Percentiles rank a stretch among this genome's conserved stretches.
Evolutionary conservation across 768 basidiomycete species (phyloP).

Genomic region (Tylopilus intermedius): DNA sequence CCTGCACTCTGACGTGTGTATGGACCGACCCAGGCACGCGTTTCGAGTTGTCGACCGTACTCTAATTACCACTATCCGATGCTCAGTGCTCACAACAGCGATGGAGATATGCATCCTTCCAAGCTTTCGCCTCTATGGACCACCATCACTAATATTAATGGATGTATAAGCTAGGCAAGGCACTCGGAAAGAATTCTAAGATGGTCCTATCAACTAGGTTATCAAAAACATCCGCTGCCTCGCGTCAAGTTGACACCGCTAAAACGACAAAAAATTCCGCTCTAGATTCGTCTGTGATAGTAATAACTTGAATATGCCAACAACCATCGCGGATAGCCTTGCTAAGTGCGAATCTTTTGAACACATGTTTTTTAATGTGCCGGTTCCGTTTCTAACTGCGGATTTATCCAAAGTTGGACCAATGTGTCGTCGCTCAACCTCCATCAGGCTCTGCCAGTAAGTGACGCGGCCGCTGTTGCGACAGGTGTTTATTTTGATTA

Average conservation of each 20-base stretch:
- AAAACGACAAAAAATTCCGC: not conserved
- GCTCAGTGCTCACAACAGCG: not conserved
- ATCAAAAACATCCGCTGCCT: not conserved
- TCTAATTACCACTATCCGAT: not conserved
- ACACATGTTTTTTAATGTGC: too few species aligned
- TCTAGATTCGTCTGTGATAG: too few species aligned
- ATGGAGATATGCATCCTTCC: not conserved
- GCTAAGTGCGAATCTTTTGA: not conserved
- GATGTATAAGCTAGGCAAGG: too few species aligned
- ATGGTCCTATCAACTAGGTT: too few species aligned
- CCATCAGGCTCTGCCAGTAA: not conserved
- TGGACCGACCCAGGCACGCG: not conserved
- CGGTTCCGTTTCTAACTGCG: not conserved
- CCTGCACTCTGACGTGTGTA: not conserved
- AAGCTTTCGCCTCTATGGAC: too few species aligned
- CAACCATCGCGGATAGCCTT: not conserved
- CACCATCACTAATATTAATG: too few species aligned
- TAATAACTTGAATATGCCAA: too few species aligned
- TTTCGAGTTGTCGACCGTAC: not conserved
- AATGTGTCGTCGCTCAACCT: not conserved
- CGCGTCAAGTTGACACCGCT: not conserved
- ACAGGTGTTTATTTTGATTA: too few species aligned
- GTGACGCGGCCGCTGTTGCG: too few species aligned
- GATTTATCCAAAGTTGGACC: not conserved
- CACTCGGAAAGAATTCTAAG: too few species aligned